These are phyloP conservation scores for Microdochium trichocladiopsis DNA, from an alignment of 2,329 filamentous ascomycete species.

Conservation along the genomic window DNA sequence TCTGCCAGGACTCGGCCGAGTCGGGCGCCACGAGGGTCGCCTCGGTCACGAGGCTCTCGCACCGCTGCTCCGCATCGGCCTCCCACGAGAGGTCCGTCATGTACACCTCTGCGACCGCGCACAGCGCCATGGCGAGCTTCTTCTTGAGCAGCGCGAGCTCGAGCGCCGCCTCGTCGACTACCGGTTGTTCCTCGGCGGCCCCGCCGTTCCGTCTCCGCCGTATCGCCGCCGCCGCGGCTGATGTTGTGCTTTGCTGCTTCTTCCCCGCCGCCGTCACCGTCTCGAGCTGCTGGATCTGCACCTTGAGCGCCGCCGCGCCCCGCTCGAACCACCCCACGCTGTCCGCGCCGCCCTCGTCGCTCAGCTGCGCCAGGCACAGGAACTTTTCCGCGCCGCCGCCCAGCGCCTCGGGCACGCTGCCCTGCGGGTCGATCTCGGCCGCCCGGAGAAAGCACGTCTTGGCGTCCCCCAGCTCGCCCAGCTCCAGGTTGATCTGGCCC, in stretches of 20 bases:
- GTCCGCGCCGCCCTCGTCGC: slow-evolving; percentile 59
- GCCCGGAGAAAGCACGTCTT: slow-evolving; percentile 66
- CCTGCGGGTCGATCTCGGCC: slow-evolving; percentile 69
- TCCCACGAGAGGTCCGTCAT: slow-evolving; percentile 98
- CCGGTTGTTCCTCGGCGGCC: slow-evolving; percentile 4
- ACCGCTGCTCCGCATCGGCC: slow-evolving; percentile 79
- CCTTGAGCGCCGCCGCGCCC: slow-evolving; percentile 66
- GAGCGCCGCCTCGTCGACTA: slow-evolving; percentile 22
- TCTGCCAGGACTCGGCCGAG: slow-evolving; percentile 87
- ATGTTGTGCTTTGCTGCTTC: too few species aligned
- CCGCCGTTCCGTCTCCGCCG: neutral
- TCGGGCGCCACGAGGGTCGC: slow-evolving; percentile 78
- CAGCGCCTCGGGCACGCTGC: slow-evolving; percentile 58
- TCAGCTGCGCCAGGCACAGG: slow-evolving; percentile 87
- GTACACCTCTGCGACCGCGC: slow-evolving; percentile 91
- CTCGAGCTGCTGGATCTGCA: slow-evolving; percentile 60
- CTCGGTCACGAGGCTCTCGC: slow-evolving; percentile 84
- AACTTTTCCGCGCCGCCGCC: slow-evolving; percentile 92
- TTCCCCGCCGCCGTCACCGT: slow-evolving; percentile 30
- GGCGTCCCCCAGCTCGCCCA: slow-evolving; percentile 74
- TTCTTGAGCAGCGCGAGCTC: slow-evolving; percentile 61
- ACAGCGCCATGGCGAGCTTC: slow-evolving; percentile 86
- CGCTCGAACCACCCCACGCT: slow-evolving; percentile 62
- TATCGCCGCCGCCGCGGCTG: neutral
- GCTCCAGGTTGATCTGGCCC: slow-evolving; percentile 75